phyloP scores from a whole-genome alignment of 2,329 filamentous ascomycete genomes.

The Epichloe scottii region DNA sequence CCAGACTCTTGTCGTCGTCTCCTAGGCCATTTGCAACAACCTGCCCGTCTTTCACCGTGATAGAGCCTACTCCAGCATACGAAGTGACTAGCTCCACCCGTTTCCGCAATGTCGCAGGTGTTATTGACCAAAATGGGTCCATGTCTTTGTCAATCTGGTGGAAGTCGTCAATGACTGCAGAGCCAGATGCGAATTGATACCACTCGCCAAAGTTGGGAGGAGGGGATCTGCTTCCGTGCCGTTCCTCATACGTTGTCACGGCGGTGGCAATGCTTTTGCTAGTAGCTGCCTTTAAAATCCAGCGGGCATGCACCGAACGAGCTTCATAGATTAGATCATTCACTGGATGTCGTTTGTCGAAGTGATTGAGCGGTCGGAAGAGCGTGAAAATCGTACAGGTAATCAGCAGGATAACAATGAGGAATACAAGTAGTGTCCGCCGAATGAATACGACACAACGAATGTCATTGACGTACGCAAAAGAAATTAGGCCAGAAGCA shows the following conservation, averaged over 20 bases:
- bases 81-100: constrained; percentile 31
- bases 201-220: constrained; percentile 76
- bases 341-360: constrained; percentile 30
- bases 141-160: constrained; percentile 66
- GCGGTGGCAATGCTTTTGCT: constrained; percentile 36
- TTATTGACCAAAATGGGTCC: constrained; percentile 64
- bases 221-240: constrained; percentile 52
- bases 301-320: constrained; percentile 34
- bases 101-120: constrained; percentile 54
- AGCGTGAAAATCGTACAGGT: constrained; percentile 24
- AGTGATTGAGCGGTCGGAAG: constrained; percentile 17
- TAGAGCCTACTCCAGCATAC: constrained; percentile 31
- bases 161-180: constrained; percentile 68
- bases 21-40: constrained; percentile 29
- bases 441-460: constrained; percentile 30
- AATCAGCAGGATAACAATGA: constrained; percentile 26
- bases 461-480: constrained; percentile 31
- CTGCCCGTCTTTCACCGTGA: constrained; percentile 52
- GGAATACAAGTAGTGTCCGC: constrained; percentile 25
- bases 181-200: constrained; percentile 66
- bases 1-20: constrained; percentile 18
- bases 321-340: constrained; percentile 36
- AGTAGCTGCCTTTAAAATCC: constrained; percentile 32
- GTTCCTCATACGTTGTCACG: constrained; percentile 35
- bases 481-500: constrained; percentile 27